Evolutionary conservation across 163 green algal species (phyloP), one percentile per base, ranked within the genome.

Genomic region (Smithsoniella earleae): DNA sequence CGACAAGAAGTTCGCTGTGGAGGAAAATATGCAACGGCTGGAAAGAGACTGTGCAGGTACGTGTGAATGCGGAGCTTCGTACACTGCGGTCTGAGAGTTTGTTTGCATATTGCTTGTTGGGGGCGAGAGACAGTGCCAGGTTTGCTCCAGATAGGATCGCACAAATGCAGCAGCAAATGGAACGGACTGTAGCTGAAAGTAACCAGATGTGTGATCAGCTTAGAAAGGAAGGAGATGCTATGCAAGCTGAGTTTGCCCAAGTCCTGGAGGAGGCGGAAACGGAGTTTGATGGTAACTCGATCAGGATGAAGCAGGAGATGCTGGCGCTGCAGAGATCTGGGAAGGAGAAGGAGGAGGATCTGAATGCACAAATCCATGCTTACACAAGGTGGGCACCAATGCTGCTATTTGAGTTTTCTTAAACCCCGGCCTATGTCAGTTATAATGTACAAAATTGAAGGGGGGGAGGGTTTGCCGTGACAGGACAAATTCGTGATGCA

Each of bases 11-110:
- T 34, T 69, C n/a, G 22, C 28, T n/a, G 6, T 69, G 31, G 58
- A 69, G 58, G 58, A 69, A 13, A 69, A 18, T 25, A n/a, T 40
- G 58, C 58, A 69, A 33, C 58, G 58, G 18, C 6, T 69, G n/a
- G 13, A 33, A 4, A 5, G 43, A 36, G 58, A 5, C 5, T 34
- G 34, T 13, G 16, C 6, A 69, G 58, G 58, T 69, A 33, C 40
- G 10, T 22, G n/a, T n/a, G n/a, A n/a, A n/a, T n/a, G n/a, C n/a
- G n/a, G n/a, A n/a, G n/a, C n/a, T n/a, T n/a, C n/a, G n/a, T n/a
- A n/a, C n/a, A n/a, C n/a, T n/a, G n/a, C n/a, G n/a, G n/a, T n/a
- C n/a, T n/a, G n/a, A n/a, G n/a, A n/a, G n/a, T n/a, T n/a, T n/a
- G n/a, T n/a, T n/a, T n/a, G n/a, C n/a, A n/a, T n/a, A n/a, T n/a